Base-by-base conservation (phyloP, 1,284 basidiomycete genomes). In the Papiliotrema nemorosa region DNA sequence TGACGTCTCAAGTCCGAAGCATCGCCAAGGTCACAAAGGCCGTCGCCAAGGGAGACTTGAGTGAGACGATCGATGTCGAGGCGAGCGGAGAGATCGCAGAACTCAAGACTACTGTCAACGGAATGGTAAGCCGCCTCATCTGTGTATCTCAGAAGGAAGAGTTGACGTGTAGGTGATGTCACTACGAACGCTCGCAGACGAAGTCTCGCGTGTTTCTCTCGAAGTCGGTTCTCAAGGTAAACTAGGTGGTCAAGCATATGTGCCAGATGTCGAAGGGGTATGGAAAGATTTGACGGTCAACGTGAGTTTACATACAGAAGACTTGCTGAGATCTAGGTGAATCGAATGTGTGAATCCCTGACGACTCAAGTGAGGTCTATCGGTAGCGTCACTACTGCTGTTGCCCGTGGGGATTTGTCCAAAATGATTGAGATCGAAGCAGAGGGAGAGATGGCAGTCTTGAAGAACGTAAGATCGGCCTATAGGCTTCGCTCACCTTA, bases 21-120 rank as follows among this genome's bases (percentile, higher is more conserved):
- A 97, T 98, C 67, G 91, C 94, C 25, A 84, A 85, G 67, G 90
- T 94, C 67, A 98, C 94, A n/a, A 97, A 92, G 69, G 96, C 96
- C 10, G 93, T 99, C 67, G 93, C 96, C 0, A 79, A 87, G 54
- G 96, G 96, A 43, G 96, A 99, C 76, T 78, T 98, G 58, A 88
- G 86, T 31, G 90, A 94, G 69, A 92, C 96, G 69, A 97, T 98
- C 62, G 90, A 94, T 50, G 93, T 99, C 63, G 88, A 96, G 66
- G 94, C 94, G 1, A 84, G 87, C 38, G 94, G 96, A 35, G 96
- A 98, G 75, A 97, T 98, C 49, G 79, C 97, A 47, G 94, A 97
- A 74, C 78, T 98, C 67, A 97, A 97, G 78, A 91, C 93, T 56
- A 98, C 92, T 33, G 92, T 99, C 72, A 98, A 98, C 70, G 88